Percentiles rank a stretch among this genome's conserved stretches.
Evolutionary conservation across 2,329 filamentous ascomycete species (phyloP).

Genomic region (Verticillium isaacii): DNA sequence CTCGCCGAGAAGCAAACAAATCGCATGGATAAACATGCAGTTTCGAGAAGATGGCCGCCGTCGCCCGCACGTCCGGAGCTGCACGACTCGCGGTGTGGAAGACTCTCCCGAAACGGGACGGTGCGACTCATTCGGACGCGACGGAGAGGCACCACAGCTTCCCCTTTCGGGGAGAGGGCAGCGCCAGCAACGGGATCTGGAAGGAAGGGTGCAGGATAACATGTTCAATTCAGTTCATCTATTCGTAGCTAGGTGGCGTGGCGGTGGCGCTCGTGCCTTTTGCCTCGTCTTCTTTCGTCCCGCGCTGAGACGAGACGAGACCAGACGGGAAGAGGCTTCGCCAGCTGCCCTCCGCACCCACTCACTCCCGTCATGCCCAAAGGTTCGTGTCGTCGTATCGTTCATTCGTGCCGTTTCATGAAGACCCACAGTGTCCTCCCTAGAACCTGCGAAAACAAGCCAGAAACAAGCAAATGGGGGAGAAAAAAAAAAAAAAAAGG

Average conservation of each 20-base stretch:
- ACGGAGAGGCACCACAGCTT: neutral
- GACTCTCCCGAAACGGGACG: neutral
- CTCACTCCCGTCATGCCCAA: neutral
- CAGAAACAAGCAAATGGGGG: conserved; percentile 6
- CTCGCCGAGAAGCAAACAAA: neutral
- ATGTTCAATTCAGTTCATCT: neutral
- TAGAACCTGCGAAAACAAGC: conserved; percentile 3
- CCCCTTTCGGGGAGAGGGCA: too few relatives aligned
- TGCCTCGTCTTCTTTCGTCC: neutral
- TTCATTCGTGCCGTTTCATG: conserved; percentile 1
- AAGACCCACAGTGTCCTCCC: neutral
- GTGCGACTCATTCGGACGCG: neutral
- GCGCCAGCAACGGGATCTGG: neutral
- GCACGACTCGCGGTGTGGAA: neutral
- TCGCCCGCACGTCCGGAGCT: neutral
- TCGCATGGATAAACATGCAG: neutral
- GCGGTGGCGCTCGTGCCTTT: neutral
- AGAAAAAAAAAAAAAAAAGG: neutral
- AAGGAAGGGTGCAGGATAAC: neutral
- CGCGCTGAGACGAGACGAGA: neutral
- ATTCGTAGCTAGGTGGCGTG: neutral
- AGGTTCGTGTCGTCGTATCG: neutral
- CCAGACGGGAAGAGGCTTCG: neutral
- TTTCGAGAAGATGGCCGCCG: neutral
- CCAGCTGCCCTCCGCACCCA: too few relatives aligned